Conservation (phyloP, 139 green algal species). For the Astrephomene gubernaculifera region DNA sequence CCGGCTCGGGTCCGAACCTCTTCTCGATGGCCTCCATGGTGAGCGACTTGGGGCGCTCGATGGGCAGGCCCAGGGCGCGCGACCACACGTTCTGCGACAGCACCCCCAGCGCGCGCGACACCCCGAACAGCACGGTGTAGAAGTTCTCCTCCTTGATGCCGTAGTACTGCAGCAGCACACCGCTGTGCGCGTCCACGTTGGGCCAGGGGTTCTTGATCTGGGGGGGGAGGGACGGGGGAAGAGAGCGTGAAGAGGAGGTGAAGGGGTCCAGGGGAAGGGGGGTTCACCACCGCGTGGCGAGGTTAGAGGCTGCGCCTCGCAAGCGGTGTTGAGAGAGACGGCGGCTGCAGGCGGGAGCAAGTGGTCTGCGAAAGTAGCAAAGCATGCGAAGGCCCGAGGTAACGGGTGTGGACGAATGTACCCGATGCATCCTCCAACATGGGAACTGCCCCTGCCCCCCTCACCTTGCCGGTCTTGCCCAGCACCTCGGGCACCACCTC, state of each 20-base stretch:
- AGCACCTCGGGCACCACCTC: conserved; percentile 96
- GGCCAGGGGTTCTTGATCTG: conserved; percentile 97
- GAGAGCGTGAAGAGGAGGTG: not conserved
- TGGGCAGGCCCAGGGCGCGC: conserved; percentile 94
- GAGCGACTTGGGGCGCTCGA: conserved; percentile 96
- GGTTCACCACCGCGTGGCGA: too few relatives aligned
- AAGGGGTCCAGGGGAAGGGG: not conserved
- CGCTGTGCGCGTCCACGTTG: conserved; percentile 98
- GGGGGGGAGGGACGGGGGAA: not conserved
- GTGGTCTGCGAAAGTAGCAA: too few relatives aligned
- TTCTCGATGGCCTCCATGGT: conserved; percentile 74
- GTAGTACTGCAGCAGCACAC: conserved; percentile 97
- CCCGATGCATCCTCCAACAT: not conserved
- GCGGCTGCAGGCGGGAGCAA: too few relatives aligned
- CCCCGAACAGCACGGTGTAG: conserved; percentile 99
- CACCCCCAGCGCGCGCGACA: conserved; percentile 92
- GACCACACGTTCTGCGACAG: conserved; percentile 92
- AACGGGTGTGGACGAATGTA: too few relatives aligned
- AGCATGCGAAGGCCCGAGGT: too few relatives aligned
- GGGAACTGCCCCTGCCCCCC: too few relatives aligned
- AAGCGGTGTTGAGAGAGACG: too few relatives aligned
- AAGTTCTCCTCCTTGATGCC: conserved; percentile 93
- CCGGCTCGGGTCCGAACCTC: not conserved
- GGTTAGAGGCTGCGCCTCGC: too few relatives aligned
- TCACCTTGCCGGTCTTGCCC: conserved; percentile 91